Evolutionary conservation across 1,284 basidiomycete species (phyloP).

Genomic region (Hypsizygus ulmarius): DNA sequence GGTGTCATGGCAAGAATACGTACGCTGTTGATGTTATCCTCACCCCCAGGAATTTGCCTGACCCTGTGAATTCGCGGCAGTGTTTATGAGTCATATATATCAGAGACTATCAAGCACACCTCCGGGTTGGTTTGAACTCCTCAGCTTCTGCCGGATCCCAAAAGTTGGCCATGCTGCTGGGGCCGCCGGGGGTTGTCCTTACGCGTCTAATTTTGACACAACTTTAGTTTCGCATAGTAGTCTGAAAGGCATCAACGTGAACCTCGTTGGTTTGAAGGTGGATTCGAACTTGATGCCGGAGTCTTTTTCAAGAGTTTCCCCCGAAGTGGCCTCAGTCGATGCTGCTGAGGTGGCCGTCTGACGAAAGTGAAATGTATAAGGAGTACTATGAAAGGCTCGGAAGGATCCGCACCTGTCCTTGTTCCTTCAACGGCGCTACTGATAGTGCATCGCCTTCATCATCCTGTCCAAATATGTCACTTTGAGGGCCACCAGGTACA

Average conservation of each 20-base stretch:
- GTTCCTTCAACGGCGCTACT: constrained; percentile 35
- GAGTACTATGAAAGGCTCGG: background rate
- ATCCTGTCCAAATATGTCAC: constrained; percentile 42
- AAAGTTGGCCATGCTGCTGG: constrained; percentile 43
- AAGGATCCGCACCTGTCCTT: constrained; percentile 3
- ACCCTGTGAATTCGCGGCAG: constrained; percentile 38
- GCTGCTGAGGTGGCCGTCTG: constrained; percentile 1
- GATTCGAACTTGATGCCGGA: constrained; percentile 32
- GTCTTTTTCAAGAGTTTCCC: constrained; percentile 24
- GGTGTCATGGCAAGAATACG: constrained; percentile 21
- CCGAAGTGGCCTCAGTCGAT: background rate
- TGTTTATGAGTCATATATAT: background rate
- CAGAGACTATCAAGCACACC: constrained; percentile 34
- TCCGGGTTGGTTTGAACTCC: constrained; percentile 64
- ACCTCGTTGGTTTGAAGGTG: constrained; percentile 49
- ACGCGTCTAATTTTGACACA: constrained; percentile 41
- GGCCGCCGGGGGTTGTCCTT: constrained; percentile 50
- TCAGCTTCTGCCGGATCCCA: constrained; percentile 45
- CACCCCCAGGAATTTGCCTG: constrained; percentile 59
- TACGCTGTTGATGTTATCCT: constrained; percentile 57
- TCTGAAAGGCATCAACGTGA: constrained; percentile 5
- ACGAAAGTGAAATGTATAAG: background rate
- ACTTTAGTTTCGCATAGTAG: background rate
- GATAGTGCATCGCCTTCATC: constrained; percentile 47
- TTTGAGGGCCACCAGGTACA: constrained; percentile 47